Percentiles rank a stretch among this genome's conserved stretches.
Conservation (phyloP, 768 basidiomycete genomes). For the Myochromella boudieri region DNA sequence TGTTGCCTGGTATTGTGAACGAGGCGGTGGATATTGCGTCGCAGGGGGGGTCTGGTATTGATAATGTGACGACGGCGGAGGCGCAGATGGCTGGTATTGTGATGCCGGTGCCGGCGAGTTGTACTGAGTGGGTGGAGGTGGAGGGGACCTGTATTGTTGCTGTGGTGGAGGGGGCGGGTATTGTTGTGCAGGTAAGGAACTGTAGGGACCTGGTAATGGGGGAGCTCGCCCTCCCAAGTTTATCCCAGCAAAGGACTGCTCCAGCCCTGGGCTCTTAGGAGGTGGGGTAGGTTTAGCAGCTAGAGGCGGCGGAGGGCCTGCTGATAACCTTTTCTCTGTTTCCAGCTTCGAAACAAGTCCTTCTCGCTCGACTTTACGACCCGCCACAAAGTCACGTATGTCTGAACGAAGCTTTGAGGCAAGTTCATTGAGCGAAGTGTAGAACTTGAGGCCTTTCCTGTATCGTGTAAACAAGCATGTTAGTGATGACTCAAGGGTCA, state of each 20-base stretch:
- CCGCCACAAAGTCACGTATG: constrained; percentile 59
- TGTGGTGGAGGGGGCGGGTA: no score
- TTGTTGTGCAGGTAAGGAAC: constrained; percentile 3
- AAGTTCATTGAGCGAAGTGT: constrained; percentile 73
- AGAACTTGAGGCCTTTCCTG: constrained; percentile 90
- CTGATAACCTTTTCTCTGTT: constrained; percentile 61
- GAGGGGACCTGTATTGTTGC: constrained; percentile 19
- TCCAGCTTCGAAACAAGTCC: constrained; percentile 68
- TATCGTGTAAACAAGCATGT: constrained; percentile 14
- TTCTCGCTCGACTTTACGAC: constrained; percentile 71
- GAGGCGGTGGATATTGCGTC: constrained; percentile 18
- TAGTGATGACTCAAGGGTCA: constrained; percentile 1
- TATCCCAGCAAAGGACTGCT: constrained; percentile 14
- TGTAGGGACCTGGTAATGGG: background rate
- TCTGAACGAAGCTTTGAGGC: constrained; percentile 56
- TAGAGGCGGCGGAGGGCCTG: constrained; percentile 44
- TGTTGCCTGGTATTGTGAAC: constrained; percentile 20
- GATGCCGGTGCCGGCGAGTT: constrained; percentile 18
- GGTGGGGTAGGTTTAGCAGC: constrained; percentile 50
- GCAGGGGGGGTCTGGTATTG: constrained; percentile 24
- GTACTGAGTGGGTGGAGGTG: constrained; percentile 19
- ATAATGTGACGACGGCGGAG: constrained; percentile 19
- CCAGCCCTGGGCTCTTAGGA: constrained; percentile 27
- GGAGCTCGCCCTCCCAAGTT: constrained; percentile 15
- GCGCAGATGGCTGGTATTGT: constrained; percentile 15